Evolutionary conservation across 768 basidiomycete genomes (phyloP).

Genomic region (Boletus rex-veris): DNA sequence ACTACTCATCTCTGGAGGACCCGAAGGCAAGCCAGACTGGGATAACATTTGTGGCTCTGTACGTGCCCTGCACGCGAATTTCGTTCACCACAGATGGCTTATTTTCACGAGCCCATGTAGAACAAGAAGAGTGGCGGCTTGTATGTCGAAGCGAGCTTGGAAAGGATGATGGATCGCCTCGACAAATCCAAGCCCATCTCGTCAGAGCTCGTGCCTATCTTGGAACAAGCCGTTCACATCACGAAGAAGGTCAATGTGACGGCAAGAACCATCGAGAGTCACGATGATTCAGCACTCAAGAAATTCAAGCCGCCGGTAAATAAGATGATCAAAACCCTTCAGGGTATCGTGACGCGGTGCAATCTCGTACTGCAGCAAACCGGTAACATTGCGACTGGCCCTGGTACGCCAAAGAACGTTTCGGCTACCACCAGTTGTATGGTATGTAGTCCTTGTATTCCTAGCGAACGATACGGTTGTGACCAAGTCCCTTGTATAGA

Average conservation of each 20-base stretch:
- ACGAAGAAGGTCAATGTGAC: slow-evolving; percentile 1
- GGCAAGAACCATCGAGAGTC: slow-evolving; percentile 3
- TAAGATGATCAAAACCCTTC: slow-evolving; percentile 12
- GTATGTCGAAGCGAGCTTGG: slow-evolving; percentile 15
- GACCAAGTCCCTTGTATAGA: background rate
- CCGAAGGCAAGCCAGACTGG: slow-evolving; percentile 14
- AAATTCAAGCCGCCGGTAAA: slow-evolving; percentile 8
- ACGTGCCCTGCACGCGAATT: background rate
- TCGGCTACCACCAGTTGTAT: background rate
- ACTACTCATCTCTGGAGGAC: slow-evolving; percentile 13
- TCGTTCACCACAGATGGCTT: background rate
- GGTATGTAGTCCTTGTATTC: background rate
- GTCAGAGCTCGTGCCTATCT: slow-evolving; percentile 9
- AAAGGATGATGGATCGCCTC: slow-evolving; percentile 9
- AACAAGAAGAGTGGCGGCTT: slow-evolving; percentile 11
- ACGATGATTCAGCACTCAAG: slow-evolving; percentile 1
- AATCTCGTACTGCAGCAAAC: slow-evolving; percentile 19
- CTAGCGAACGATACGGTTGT: background rate
- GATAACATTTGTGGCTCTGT: slow-evolving; percentile 12
- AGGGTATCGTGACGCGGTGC: slow-evolving; percentile 16
- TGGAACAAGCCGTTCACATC: background rate
- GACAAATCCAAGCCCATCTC: slow-evolving; percentile 15
- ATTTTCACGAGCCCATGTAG: background rate
- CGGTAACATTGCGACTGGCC: slow-evolving; percentile 11
- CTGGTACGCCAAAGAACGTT: slow-evolving; percentile 14